phyloP scores from a whole-genome alignment of 106 monocot species.

The Acorus gramineus region DNA sequence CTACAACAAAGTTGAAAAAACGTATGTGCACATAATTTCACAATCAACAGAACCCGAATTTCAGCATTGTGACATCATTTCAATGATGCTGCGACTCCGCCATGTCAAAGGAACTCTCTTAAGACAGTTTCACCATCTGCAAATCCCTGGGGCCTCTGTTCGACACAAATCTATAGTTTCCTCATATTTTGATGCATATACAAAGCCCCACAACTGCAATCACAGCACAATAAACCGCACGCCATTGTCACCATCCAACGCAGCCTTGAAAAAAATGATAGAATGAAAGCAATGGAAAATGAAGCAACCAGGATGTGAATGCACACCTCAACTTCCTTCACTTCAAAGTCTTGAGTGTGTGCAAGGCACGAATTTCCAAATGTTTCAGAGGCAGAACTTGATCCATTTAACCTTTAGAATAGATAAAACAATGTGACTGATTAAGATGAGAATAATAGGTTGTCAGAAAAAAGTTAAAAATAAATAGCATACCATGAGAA shows the following conservation, averaged over 20 bases:
- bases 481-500: no score
- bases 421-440: background rate
- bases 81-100: no score
- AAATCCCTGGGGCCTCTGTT: slow-evolving; percentile 62
- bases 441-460: no score
- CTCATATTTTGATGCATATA: slow-evolving; percentile 73
- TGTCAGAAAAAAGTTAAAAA: no score
- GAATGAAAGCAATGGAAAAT: background rate
- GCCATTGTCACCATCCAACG: background rate
- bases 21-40: no score
- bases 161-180: slow-evolving; percentile 58
- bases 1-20: no score
- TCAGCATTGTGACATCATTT: no score
- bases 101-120: no score
- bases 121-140: slow-evolving; percentile 49
- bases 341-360: slow-evolving; percentile 64
- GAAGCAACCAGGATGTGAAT: background rate
- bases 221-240: background rate
- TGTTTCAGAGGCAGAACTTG: slow-evolving; percentile 81
- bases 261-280: background rate
- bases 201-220: slow-evolving; percentile 93
- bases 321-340: slow-evolving; percentile 96
- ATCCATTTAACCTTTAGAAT: slow-evolving; percentile 67
- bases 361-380: slow-evolving; percentile 89
- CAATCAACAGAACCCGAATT: no score